A percentile compares a stretch with the other conserved stretches of the same genome.
These are phyloP conservation scores for Backusella macrospora DNA, from an alignment of 192 early-diverging fungal genomes.

Conservation along the genomic window DNA sequence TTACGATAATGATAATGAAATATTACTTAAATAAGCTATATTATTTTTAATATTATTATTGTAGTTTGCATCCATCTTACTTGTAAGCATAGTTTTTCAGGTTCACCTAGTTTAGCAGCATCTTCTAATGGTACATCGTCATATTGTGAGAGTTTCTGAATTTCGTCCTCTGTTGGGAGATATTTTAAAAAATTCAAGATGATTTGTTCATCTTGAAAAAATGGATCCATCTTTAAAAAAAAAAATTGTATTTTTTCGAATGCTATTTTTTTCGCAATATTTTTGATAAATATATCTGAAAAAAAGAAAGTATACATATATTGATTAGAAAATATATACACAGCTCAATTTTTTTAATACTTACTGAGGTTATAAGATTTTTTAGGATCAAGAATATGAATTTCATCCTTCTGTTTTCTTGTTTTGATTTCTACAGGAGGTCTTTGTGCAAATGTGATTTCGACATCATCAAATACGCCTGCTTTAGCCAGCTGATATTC, in stretches of 20 bases:
- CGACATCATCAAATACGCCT: conserved; percentile 40
- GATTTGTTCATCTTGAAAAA: conserved; percentile 58
- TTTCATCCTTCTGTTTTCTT: conserved; percentile 43
- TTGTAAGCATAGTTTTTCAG: conserved; percentile 75
- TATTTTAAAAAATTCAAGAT: conserved; percentile 61
- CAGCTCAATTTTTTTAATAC: not conserved
- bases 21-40: not conserved
- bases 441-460: conserved; percentile 40
- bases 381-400: conserved; percentile 68
- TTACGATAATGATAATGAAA: not conserved
- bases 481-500: conserved; percentile 42
- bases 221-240: conserved; percentile 69
- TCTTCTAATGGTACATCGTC: conserved; percentile 49
- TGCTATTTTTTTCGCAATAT: conserved; percentile 57
- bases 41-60: not conserved
- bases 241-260: conserved; percentile 67
- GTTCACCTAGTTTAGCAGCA: conserved; percentile 45
- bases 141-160: conserved; percentile 63
- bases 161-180: conserved; percentile 71
- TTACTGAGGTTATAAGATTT: conserved; percentile 63
- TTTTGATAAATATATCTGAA: conserved; percentile 41
- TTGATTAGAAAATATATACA: not conserved
- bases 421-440: conserved; percentile 45
- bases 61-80: conserved; percentile 9
- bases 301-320: not conserved